Evolutionary conservation across 306 rosid genomes (phyloP).

Genomic region (Glycine tomentella): DNA sequence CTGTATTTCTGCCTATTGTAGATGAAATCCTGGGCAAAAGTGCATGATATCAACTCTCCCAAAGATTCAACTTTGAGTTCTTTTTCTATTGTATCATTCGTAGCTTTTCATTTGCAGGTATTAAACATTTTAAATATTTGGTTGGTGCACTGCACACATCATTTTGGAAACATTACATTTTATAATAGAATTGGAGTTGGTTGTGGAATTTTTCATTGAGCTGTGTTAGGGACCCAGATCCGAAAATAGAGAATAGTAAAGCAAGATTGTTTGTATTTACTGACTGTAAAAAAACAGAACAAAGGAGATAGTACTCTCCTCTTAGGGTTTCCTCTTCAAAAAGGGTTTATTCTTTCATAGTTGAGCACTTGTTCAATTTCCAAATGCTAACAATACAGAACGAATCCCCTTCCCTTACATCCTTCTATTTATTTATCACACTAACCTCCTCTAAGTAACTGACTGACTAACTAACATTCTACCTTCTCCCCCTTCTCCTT

Average conservation of each 20-base stretch:
- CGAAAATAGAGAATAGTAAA: background rate
- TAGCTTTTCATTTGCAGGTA: constrained; percentile 66
- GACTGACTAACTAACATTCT: background rate
- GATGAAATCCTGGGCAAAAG: constrained; percentile 65
- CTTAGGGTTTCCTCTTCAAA: background rate
- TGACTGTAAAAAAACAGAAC: background rate
- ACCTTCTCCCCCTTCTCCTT: background rate
- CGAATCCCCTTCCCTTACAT: background rate
- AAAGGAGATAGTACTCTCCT: background rate
- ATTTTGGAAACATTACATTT: constrained; percentile 6
- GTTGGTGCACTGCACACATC: background rate
- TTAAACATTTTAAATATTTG: constrained; percentile 26
- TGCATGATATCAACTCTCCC: constrained; percentile 58
- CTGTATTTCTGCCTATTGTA: constrained; percentile 44
- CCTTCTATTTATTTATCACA: background rate
- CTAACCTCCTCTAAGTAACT: background rate
- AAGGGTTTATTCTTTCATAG: background rate
- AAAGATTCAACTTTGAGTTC: constrained; percentile 58
- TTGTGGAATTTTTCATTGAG: constrained; percentile 13
- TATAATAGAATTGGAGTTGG: constrained; percentile 25
- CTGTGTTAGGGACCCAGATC: constrained; percentile 9
- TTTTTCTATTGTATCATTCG: constrained; percentile 53
- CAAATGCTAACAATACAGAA: background rate
- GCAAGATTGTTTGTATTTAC: background rate
- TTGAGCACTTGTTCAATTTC: background rate